Base-by-base conservation (phyloP, 306 rosid species). In the Fragaria iinumae region DNA sequence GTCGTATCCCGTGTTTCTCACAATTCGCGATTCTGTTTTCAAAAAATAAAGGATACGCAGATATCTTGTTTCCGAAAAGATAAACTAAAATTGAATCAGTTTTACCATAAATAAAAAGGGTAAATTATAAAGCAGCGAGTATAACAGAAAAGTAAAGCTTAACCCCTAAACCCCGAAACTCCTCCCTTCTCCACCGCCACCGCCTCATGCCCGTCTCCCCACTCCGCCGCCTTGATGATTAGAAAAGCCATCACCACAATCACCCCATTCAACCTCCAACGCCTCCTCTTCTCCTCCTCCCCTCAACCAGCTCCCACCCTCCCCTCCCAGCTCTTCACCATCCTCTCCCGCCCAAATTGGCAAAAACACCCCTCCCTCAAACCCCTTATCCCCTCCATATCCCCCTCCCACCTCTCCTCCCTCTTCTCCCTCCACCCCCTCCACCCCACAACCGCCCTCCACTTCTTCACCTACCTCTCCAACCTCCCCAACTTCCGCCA, bases 271-370 rank as follows among this genome's bases (percentile, higher is more conserved):
- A 60, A 14, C 39, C 39, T 27, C 29, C 67, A 60, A 27, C 39
- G 8, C 18, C 3, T 25, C 72, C 23, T 23, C 39, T 39, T 4
- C 43, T 39, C 66, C 66, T 1, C 76, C 0, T 32, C 4, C 3
- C 36, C 36, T 32, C 36, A 32, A 32, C 36, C 36, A 32, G 2
- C 63, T 20, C 60, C 93, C 29, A 83, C 88, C 47, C 73, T 93
- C 21, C 39, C 88, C 8, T 79, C 88, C 11, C 88, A 91, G 79
- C 83, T 93, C 49, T 79, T 77, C 82, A 45, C 81, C 78, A 76
- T 91, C 43, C 88, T 93, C 50, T 84, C 89, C 34, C 84, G 65
- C 18, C 93, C 96, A 11, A 79, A 87, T 73, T 91, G 98, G 97
- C 88, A 76, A 52, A 82, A 78, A 57, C 76, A 91, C 29, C 90